Evolutionary conservation across 192 early-diverging fungal genomes (phyloP).

Genomic region (Backusella morwellensis): DNA sequence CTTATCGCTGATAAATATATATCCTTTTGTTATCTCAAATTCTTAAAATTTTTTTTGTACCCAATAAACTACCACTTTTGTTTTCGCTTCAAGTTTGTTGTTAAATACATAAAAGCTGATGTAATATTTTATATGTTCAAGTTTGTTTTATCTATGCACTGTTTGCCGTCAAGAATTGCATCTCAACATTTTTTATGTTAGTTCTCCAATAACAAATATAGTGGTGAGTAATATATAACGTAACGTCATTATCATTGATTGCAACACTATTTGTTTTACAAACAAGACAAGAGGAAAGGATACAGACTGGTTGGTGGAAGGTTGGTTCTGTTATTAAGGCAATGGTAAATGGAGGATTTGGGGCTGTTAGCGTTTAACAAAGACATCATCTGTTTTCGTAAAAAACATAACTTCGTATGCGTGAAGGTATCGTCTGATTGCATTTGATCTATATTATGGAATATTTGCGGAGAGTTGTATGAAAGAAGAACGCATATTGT

Average conservation of each 20-base stretch:
- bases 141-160: not conserved
- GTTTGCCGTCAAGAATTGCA: not conserved
- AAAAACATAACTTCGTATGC: not conserved
- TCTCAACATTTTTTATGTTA: not conserved
- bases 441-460: not conserved
- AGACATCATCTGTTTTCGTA: not conserved
- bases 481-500: not conserved
- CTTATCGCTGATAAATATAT: conserved; percentile 4
- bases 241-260: not conserved
- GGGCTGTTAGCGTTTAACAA: not conserved
- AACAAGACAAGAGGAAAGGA: not conserved
- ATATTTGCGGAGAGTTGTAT: not conserved
- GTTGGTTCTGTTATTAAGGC: not conserved
- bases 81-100: not conserved
- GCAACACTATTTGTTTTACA: not conserved
- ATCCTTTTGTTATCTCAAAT: conserved; percentile 8
- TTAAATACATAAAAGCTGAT: not conserved
- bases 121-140: not conserved
- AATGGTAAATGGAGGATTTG: not conserved
- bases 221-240: not conserved
- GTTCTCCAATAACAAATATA: not conserved
- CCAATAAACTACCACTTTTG: not conserved
- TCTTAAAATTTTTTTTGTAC: conserved; percentile 3
- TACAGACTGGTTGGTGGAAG: not conserved
- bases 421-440: not conserved